A percentile compares a stretch with the other conserved stretches of the same genome.
Evolutionary conservation across 768 basidiomycete species (phyloP).

Genomic region (Agaricus sinodeliciosus): DNA sequence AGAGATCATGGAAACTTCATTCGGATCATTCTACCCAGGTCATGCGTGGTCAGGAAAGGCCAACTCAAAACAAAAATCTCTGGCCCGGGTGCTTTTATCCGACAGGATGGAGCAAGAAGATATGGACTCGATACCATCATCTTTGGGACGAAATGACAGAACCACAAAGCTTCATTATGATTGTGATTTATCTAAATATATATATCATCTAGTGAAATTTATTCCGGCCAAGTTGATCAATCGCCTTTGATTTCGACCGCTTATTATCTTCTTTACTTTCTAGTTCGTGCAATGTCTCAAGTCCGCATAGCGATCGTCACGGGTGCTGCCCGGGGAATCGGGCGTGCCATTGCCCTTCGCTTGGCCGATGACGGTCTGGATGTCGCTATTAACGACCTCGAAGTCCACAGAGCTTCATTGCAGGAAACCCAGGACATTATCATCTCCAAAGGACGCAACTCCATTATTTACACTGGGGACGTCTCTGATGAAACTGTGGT

Average conservation of each 20-base stretch:
- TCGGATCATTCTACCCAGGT: too few relatives aligned
- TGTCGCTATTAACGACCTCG: conserved; percentile 31
- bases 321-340: conserved; percentile 36
- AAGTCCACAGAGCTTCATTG: background rate
- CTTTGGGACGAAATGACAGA: too few relatives aligned
- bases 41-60: too few relatives aligned
- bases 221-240: background rate
- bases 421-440: background rate
- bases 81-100: too few relatives aligned
- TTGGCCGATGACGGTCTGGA: conserved; percentile 35
- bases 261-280: background rate
- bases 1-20: too few relatives aligned
- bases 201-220: background rate
- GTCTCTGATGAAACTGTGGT: conserved; percentile 30
- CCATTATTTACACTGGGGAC: conserved; percentile 22
- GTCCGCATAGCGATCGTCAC: conserved; percentile 30
- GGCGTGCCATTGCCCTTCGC: conserved; percentile 32
- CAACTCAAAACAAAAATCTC: too few relatives aligned
- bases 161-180: too few relatives aligned
- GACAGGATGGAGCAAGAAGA: too few relatives aligned
- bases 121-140: too few relatives aligned
- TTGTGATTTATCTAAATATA: too few relatives aligned
- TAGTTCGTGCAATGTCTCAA: background rate
- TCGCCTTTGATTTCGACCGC: background rate
- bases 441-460: conserved; percentile 14